These are phyloP conservation scores for Trichoderma oligosporum DNA, from an alignment of 2,329 filamentous ascomycete species.

Conservation along the genomic window DNA sequence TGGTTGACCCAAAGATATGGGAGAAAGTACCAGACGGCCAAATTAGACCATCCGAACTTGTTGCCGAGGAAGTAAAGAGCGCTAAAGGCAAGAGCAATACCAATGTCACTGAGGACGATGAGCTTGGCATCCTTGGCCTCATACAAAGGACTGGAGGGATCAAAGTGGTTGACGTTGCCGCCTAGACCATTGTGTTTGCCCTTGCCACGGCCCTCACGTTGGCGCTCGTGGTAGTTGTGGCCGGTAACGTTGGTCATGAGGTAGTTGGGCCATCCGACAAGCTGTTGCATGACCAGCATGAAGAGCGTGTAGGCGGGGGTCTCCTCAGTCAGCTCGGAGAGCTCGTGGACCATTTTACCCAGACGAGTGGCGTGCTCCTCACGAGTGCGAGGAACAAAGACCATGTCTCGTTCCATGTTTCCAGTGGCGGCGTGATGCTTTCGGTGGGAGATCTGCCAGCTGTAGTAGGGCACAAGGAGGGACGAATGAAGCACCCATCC, in stretches of 20 bases:
- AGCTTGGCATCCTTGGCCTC: slow-evolving; percentile 86
- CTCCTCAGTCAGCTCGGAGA: slow-evolving; percentile 89
- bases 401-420: slow-evolving; percentile 97
- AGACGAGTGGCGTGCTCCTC: slow-evolving; percentile 73
- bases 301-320: slow-evolving; percentile 78
- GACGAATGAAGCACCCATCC: slow-evolving; percentile 88
- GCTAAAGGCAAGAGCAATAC: slow-evolving; percentile 60
- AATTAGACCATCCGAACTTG: slow-evolving; percentile 78
- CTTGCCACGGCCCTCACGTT: slow-evolving; percentile 86
- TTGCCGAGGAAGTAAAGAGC: slow-evolving; percentile 66
- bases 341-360: slow-evolving; percentile 72
- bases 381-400: slow-evolving; percentile 91
- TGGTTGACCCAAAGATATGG: slow-evolving; percentile 99
- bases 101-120: slow-evolving; percentile 82
- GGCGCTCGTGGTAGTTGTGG: slow-evolving; percentile 89
- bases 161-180: slow-evolving; percentile 91
- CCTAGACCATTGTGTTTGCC: slow-evolving; percentile 83
- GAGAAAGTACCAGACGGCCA: slow-evolving; percentile 90
- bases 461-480: slow-evolving; percentile 94
- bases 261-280: slow-evolving; percentile 91
- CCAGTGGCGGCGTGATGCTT: slow-evolving; percentile 99
- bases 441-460: slow-evolving; percentile 98
- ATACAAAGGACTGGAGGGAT: slow-evolving; percentile 81
- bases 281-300: slow-evolving; percentile 77
- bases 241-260: slow-evolving; percentile 89